These are phyloP conservation scores for Blastocystis sp. DNA, from an alignment of 352 stramenopile genomes.

Conservation along the genomic window DNA sequence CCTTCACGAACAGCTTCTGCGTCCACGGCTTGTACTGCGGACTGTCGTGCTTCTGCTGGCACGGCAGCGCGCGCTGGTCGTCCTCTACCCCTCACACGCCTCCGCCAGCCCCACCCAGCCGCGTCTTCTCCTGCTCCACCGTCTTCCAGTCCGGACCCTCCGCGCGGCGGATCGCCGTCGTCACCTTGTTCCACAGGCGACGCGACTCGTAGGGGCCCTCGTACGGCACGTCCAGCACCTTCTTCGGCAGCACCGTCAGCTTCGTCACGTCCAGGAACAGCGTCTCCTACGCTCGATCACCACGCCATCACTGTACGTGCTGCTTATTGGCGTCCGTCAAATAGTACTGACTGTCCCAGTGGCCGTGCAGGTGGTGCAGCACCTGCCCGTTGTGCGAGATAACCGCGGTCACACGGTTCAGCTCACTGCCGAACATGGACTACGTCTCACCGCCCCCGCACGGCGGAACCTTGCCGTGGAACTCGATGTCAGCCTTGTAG, in stretches of 20 bases:
- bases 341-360: conserved; percentile 36
- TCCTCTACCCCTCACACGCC: conserved; percentile 8
- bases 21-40: conserved; percentile 29
- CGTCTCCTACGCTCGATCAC: background rate
- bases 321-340: conserved; percentile 17
- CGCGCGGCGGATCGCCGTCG: conserved; percentile 5
- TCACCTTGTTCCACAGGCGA: conserved; percentile 40
- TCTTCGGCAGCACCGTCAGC: conserved; percentile 54
- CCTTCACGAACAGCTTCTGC: conserved; percentile 46
- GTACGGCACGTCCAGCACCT: conserved; percentile 13
- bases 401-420: conserved; percentile 35
- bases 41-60: conserved; percentile 35
- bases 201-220: conserved; percentile 18
- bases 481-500: conserved; percentile 49
- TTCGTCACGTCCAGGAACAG: conserved; percentile 50
- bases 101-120: conserved; percentile 7
- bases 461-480: conserved; percentile 37
- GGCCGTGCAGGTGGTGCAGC: conserved; percentile 26
- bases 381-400: conserved; percentile 20
- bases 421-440: conserved; percentile 27
- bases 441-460: background rate
- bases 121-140: conserved; percentile 31
- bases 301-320: background rate
- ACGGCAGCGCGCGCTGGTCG: conserved; percentile 20
- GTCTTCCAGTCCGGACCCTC: conserved; percentile 61